Evolutionary conservation across 2,329 filamentous ascomycete species (phyloP).

Genomic region (Penicillium sp.): DNA sequence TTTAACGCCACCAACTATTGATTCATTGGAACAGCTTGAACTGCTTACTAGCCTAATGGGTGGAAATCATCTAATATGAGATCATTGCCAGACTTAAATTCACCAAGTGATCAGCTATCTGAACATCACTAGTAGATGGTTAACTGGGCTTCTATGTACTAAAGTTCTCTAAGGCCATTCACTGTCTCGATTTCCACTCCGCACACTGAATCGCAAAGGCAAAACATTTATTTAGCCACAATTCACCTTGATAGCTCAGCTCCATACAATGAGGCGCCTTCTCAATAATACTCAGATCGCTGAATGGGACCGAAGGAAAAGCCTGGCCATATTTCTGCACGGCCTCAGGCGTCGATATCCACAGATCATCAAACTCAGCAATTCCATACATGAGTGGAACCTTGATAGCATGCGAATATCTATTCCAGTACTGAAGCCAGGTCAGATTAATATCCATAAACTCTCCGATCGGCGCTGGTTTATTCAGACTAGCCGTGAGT

Average conservation of each 20-base stretch:
- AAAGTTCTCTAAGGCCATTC: too few species aligned
- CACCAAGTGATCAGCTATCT: too few species aligned
- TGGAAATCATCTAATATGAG: too few species aligned
- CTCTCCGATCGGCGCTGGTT: slow-evolving; percentile 9
- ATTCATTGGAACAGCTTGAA: too few species aligned
- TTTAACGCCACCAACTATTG: too few species aligned
- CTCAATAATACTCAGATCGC: slow-evolving; percentile 2
- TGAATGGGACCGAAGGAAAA: slow-evolving; percentile 7
- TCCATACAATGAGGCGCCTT: slow-evolving; percentile 15
- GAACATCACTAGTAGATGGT: too few species aligned
- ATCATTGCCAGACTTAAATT: too few species aligned
- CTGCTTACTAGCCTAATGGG: too few species aligned
- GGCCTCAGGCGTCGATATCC: background rate
- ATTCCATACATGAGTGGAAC: slow-evolving; percentile 17
- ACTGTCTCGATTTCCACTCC: too few species aligned
- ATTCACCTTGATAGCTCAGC: slow-evolving; percentile 7
- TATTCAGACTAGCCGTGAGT: slow-evolving; percentile 6
- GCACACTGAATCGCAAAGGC: slow-evolving; percentile 11
- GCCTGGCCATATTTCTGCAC: slow-evolving; percentile 6
- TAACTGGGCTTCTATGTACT: too few species aligned
- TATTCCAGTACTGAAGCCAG: slow-evolving; percentile 9
- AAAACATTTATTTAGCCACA: slow-evolving; percentile 10
- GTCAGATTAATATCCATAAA: slow-evolving; percentile 10
- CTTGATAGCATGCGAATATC: slow-evolving; percentile 8
- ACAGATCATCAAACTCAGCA: slow-evolving; percentile 14